These are phyloP conservation scores for Exophiala bonariae DNA, from an alignment of 2,329 filamentous ascomycete species.

Conservation along the genomic window DNA sequence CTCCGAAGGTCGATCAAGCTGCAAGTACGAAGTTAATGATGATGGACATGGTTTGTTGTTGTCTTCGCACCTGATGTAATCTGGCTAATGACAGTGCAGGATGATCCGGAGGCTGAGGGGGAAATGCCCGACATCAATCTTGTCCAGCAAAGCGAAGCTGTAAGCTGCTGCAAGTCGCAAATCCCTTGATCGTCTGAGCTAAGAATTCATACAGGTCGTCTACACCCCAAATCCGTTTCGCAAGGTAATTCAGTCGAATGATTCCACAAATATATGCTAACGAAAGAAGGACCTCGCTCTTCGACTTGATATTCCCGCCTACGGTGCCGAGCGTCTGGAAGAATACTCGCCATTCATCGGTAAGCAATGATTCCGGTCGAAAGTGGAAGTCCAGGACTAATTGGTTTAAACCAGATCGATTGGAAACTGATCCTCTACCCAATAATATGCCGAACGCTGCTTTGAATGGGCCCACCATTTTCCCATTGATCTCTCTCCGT, in stretches of 20 bases:
- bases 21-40: constrained; percentile 10
- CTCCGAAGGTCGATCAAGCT: constrained; percentile 5
- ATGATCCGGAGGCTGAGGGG: no score
- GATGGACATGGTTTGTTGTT: constrained; percentile 4
- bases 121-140: constrained; percentile 1
- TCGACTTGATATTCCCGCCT: constrained; percentile 10
- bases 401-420: constrained; percentile 3
- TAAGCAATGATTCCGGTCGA: neutral
- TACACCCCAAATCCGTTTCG: constrained; percentile 16
- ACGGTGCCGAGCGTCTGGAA: constrained; percentile 11
- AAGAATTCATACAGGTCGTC: constrained; percentile 1
- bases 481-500: constrained; percentile 14
- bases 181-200: neutral
- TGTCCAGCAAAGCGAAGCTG: constrained; percentile 4
- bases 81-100: no score
- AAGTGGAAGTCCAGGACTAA: constrained; percentile 2
- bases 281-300: constrained; percentile 2
- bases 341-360: constrained; percentile 12
- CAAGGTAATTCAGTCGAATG: constrained; percentile 1
- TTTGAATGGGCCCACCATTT: constrained; percentile 13
- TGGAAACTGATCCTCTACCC: constrained; percentile 12
- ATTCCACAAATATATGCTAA: neutral
- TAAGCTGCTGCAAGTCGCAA: no score
- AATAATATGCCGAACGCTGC: constrained; percentile 6
- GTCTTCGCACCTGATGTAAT: no score